phyloP scores from a whole-genome alignment of 306 rosid species.

The Inga oerstediana region DNA sequence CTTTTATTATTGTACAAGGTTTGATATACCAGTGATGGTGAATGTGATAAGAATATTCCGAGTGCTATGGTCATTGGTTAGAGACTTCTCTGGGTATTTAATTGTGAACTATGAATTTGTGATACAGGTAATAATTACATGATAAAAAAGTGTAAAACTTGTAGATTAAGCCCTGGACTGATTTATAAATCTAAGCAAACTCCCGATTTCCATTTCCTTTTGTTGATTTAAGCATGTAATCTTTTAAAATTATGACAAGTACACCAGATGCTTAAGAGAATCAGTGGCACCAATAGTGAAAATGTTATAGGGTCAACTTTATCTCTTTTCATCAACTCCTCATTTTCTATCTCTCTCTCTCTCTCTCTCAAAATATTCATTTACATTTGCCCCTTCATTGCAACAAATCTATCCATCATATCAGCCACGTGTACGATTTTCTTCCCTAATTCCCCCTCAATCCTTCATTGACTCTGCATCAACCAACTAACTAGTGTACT shows the following conservation, averaged over 20 bases:
- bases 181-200: not conserved
- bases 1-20: not conserved
- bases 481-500: not conserved
- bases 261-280: not conserved
- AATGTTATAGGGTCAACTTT: not conserved
- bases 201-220: not conserved
- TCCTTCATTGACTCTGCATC: not conserved
- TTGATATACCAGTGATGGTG: not conserved
- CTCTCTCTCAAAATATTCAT: not conserved
- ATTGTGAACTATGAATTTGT: not conserved
- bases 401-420: no score
- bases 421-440: no score
- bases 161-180: not conserved
- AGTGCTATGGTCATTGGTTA: not conserved
- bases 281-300: not conserved
- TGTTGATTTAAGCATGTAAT: not conserved
- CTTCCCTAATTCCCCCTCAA: no score
- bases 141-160: not conserved
- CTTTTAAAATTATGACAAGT: not conserved
- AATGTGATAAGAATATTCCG: not conserved
- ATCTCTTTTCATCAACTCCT: not conserved
- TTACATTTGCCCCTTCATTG: not conserved
- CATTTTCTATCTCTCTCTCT: not conserved
- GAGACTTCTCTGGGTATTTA: not conserved
- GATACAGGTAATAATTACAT: not conserved